Percentiles rank a stretch among this genome's conserved stretches.
These are phyloP conservation scores for Termitomyces sp. DNA, from an alignment of 768 basidiomycete genomes.

Conservation along the genomic window DNA sequence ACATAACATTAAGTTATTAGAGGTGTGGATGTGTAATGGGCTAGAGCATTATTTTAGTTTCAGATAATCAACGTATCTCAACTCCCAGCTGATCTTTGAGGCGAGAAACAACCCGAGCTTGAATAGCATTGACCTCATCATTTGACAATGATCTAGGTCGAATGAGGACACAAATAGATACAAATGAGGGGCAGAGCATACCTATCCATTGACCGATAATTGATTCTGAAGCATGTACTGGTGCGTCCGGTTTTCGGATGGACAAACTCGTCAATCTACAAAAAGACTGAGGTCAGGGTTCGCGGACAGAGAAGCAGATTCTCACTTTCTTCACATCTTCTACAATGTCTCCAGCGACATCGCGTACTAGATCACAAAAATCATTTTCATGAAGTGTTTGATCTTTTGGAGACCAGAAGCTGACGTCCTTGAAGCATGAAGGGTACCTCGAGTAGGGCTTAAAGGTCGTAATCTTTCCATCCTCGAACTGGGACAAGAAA, in stretches of 20 bases:
- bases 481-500: slow-evolving; percentile 81
- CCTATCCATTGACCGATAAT: slow-evolving; percentile 97
- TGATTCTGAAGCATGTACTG: slow-evolving; percentile 86
- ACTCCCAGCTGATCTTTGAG: slow-evolving; percentile 65
- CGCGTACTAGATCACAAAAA: slow-evolving; percentile 91
- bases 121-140: slow-evolving; percentile 82
- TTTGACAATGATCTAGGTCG: slow-evolving; percentile 72
- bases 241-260: slow-evolving; percentile 82
- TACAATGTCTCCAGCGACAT: slow-evolving; percentile 86
- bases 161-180: background rate
- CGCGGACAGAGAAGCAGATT: background rate
- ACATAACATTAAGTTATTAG: slow-evolving; percentile 26
- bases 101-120: slow-evolving; percentile 51
- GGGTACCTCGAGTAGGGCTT: slow-evolving; percentile 92
- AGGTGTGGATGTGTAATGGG: slow-evolving; percentile 12
- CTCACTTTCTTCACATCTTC: slow-evolving; percentile 85
- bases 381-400: slow-evolving; percentile 83
- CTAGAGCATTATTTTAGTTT: slow-evolving; percentile 18
- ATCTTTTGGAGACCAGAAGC: slow-evolving; percentile 80
- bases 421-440: slow-evolving; percentile 88
- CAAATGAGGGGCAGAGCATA: slow-evolving; percentile 20
- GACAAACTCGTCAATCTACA: slow-evolving; percentile 83
- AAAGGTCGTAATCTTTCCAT: slow-evolving; percentile 76
- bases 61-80: slow-evolving; percentile 68
- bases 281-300: background rate